Percentiles rank a stretch among this genome's conserved stretches.
These are phyloP conservation scores for Hortiboletus rubellus DNA, from an alignment of 1,284 basidiomycete species.

Conservation along the genomic window DNA sequence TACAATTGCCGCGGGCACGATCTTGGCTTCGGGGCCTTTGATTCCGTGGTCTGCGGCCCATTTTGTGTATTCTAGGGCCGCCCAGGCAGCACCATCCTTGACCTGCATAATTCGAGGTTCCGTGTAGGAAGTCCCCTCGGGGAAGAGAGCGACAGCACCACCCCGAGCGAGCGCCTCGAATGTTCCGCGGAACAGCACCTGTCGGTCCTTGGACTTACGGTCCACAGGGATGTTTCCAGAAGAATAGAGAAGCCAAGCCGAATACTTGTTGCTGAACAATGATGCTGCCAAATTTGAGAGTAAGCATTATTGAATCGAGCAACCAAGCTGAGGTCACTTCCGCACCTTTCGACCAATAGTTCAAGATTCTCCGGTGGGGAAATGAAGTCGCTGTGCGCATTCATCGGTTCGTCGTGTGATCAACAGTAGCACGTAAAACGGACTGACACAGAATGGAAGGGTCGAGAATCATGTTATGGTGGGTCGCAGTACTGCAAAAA, in stretches of 20 bases:
- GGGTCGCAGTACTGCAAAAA: constrained; percentile 70
- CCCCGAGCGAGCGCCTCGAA: constrained; percentile 81
- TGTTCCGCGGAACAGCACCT: constrained; percentile 86
- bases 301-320: constrained; percentile 10
- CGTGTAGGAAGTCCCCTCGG: constrained; percentile 90
- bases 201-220: constrained; percentile 88
- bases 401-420: constrained; percentile 17
- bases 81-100: constrained; percentile 96
- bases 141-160: constrained; percentile 88
- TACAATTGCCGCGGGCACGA: constrained; percentile 87
- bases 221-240: constrained; percentile 97
- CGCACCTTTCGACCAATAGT: constrained; percentile 91
- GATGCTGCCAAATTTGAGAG: constrained; percentile 46
- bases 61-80: constrained; percentile 88
- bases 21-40: constrained; percentile 41
- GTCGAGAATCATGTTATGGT: constrained; percentile 93
- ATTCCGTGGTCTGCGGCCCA: constrained; percentile 62
- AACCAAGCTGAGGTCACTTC: constrained; percentile 12
- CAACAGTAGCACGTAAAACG: constrained; percentile 11
- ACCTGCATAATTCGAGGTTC: constrained; percentile 91
- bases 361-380: constrained; percentile 76
- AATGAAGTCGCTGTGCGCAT: constrained; percentile 63
- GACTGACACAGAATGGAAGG: constrained; percentile 75
- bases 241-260: constrained; percentile 76
- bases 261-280: constrained; percentile 77